Evolutionary conservation across 2,329 filamentous ascomycete species (phyloP).

Genomic region (Corinectria fuckeliana): DNA sequence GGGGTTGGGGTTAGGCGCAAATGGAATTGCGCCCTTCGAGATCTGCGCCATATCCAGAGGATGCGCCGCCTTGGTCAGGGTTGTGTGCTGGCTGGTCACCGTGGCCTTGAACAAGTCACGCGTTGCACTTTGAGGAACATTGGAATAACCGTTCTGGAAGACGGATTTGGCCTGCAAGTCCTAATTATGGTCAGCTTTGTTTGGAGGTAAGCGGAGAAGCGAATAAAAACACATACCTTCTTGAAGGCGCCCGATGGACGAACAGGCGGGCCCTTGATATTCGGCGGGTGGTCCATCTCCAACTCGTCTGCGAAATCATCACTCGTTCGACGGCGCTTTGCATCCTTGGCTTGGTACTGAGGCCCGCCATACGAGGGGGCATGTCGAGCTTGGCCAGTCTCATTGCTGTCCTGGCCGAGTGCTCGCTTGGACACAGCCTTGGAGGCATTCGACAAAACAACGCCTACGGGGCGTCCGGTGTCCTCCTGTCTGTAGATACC

Average conservation of each 20-base stretch:
- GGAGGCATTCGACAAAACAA: constrained; percentile 60
- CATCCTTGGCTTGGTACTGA: constrained; percentile 72
- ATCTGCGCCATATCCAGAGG: constrained; percentile 87
- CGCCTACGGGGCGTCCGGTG: constrained; percentile 63
- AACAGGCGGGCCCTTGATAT: constrained; percentile 82
- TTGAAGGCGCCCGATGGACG: constrained; percentile 74
- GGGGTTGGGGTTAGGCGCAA: constrained; percentile 73
- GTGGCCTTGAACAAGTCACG: constrained; percentile 70
- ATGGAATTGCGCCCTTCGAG: constrained; percentile 87
- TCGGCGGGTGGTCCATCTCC: constrained; percentile 62
- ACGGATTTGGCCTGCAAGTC: constrained; percentile 66
- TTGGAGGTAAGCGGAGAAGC: background rate
- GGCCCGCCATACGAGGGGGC: constrained; percentile 57
- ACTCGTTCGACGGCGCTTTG: constrained; percentile 80
- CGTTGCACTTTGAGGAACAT: constrained; percentile 60
- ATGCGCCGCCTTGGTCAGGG: constrained; percentile 67
- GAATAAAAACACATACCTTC: constrained; percentile 64
- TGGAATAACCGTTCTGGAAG: constrained; percentile 67
- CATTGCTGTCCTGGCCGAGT: constrained; percentile 69
- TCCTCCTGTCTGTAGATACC: constrained; percentile 65
- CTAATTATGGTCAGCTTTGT: constrained; percentile 51
- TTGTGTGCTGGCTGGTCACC: constrained; percentile 70
- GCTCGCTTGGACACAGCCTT: constrained; percentile 77
- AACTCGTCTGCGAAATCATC: constrained; percentile 72
- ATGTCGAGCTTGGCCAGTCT: constrained; percentile 56